Evolutionary conservation across 345 rosid genomes (phyloP).

Genomic region (Populus tremula): DNA sequence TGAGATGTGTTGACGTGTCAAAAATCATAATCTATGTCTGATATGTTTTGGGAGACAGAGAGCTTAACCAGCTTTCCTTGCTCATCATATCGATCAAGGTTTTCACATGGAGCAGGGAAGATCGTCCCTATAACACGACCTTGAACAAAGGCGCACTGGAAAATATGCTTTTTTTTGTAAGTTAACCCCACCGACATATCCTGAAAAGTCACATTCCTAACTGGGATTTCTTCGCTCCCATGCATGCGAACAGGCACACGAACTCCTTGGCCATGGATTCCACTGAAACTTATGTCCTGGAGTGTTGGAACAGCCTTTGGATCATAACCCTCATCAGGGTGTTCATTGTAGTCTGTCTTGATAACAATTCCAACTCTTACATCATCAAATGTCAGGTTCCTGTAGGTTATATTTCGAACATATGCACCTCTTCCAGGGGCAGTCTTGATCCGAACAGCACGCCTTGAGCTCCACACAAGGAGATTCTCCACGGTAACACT

Average conservation of each 20-base stretch:
- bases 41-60: conserved; percentile 61
- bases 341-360: conserved; percentile 94
- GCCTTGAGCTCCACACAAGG: conserved; percentile 85
- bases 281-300: conserved; percentile 62
- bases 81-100: conserved; percentile 84
- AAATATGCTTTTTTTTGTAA: conserved; percentile 88
- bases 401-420: conserved; percentile 58
- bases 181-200: conserved; percentile 90
- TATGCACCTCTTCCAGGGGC: conserved; percentile 95
- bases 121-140: conserved; percentile 85
- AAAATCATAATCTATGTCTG: conserved; percentile 85
- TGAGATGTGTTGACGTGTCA: conserved; percentile 19
- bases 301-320: conserved; percentile 71
- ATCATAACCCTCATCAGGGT: conserved; percentile 76
- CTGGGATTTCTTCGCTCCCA: conserved; percentile 82
- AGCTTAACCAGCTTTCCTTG: conserved; percentile 56
- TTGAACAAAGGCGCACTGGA: conserved; percentile 83
- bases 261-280: conserved; percentile 86
- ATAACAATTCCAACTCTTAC: conserved; percentile 85
- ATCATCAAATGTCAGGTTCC: conserved; percentile 78
- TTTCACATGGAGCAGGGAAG: conserved; percentile 88
- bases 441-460: conserved; percentile 92
- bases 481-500: conserved; percentile 77
- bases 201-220: conserved; percentile 70
- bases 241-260: conserved; percentile 95